Conservation (phyloP, 78 protist genomes). For the Bodo saltans region DNA sequence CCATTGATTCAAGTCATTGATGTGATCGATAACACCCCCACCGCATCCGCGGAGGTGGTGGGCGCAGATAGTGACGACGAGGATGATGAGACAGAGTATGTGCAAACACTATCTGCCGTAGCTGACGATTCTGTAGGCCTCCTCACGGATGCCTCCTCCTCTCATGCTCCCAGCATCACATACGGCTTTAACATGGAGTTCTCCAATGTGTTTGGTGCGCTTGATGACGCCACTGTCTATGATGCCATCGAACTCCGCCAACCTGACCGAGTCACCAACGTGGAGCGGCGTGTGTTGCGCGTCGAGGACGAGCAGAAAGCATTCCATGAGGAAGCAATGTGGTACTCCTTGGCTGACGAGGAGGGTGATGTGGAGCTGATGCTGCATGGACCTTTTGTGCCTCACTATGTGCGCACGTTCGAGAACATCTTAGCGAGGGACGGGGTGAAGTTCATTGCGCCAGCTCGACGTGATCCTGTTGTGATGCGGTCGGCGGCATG, state of each 20-base stretch:
- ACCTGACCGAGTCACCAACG: not conserved
- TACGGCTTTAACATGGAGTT: constrained; percentile 23
- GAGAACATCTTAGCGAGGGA: not conserved
- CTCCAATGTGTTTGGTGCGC: not conserved
- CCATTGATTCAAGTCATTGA: not conserved
- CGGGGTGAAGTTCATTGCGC: not conserved
- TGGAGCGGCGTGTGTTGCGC: not conserved
- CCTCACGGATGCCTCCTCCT: not conserved
- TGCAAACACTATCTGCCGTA: not conserved
- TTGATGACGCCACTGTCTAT: not conserved
- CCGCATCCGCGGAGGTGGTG: no score
- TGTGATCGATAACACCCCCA: no score
- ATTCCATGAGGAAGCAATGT: not conserved
- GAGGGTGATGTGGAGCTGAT: not conserved
- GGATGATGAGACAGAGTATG: no score
- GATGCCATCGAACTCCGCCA: not conserved
- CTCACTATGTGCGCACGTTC: not conserved
- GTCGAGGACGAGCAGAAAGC: not conserved
- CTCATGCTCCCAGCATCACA: no score
- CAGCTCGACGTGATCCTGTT: not conserved
- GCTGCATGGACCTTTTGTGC: not conserved
- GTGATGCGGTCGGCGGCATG: no score
- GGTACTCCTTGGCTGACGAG: not conserved
- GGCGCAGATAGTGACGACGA: not conserved
- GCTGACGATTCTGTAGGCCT: not conserved